Evolutionary conservation across 352 stramenopile species (phyloP), one percentile per base, ranked within the genome.

Genomic region (Phytophthora sansomeana): DNA sequence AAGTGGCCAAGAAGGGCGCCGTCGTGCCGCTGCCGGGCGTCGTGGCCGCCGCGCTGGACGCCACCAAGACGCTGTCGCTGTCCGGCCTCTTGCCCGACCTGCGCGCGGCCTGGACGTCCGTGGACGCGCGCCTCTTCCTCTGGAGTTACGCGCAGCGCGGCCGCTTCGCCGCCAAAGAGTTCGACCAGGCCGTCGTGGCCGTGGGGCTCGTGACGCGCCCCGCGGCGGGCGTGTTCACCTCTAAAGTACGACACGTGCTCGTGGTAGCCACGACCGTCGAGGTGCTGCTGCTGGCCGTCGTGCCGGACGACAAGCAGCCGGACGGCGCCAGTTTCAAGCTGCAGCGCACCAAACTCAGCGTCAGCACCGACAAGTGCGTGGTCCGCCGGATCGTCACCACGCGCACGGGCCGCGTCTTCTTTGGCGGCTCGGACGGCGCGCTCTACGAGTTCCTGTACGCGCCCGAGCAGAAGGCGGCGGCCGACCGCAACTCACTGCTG

Each of bases 261-360:
- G 91, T 98, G 30, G 90, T 99, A 6, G 96, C 96, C 8, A 99
- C 97, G 28, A 93, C 93, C 0, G 94, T 98, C 49, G 95, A 99
- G 75, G 90, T 98, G 13, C 83, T 98, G 36, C 75, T 99, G 3
- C 86, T 98, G 47, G 96, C 93, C 3, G 80, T 99, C 17, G 76
- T 95, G 11, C 85, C 83, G 36, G 83, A 87, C 48, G 75, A 89
- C 47, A 59, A 57, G 8, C 58, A 69, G 35, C 9, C 63, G 4
- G 63, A 67, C 14, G 19, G 42, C 6, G 36, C 53, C 16, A 63
- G 54, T 24, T 74, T 85, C 16, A 81, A 86, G 61, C 64, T 96
- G 24, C 74, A 90, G 60, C 79, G 85, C 33, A 98, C 93, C 14
- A 93, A 96, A 58, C 95, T 98, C 38, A 90, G 85, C 38, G 78